Percentiles rank a stretch among this genome's conserved stretches.
phyloP scores from a whole-genome alignment of 148 eudicot genomes.

The Persicaria maculosa region DNA sequence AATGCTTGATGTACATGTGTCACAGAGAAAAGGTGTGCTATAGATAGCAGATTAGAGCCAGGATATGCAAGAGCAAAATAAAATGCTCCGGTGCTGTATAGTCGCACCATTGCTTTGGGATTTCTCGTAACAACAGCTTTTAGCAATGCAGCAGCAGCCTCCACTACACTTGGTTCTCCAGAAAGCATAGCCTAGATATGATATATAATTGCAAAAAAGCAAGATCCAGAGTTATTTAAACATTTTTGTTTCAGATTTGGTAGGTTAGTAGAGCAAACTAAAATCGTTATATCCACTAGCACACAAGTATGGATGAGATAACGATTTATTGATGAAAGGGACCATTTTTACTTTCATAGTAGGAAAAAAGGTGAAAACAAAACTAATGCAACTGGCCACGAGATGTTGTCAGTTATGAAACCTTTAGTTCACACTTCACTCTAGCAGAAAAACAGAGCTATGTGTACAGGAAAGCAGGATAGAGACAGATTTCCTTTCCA shows the following conservation, averaged over 20 bases:
- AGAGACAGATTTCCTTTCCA: background rate
- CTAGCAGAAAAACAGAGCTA: background rate
- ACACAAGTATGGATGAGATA: background rate
- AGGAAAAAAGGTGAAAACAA: background rate
- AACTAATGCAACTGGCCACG: background rate
- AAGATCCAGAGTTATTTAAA: background rate
- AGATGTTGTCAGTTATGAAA: background rate
- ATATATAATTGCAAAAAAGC: background rate
- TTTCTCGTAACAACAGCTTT: constrained; percentile 89
- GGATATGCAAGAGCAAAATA: constrained; percentile 98
- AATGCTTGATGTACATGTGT: constrained; percentile 97
- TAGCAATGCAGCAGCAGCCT: constrained; percentile 83
- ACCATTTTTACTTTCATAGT: background rate
- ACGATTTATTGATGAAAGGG: background rate
- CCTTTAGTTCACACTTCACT: background rate
- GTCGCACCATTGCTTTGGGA: constrained; percentile 92
- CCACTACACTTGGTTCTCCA: constrained; percentile 92
- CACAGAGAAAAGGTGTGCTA: constrained; percentile 76
- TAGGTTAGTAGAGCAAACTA: background rate
- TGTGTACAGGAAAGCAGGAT: background rate
- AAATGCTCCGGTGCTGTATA: constrained; percentile 93
- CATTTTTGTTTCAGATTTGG: background rate
- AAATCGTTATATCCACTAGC: background rate
- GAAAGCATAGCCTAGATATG: constrained; percentile 77
- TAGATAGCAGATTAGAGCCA: constrained; percentile 91